Evolutionary conservation across 73 alveolate species (phyloP), one percentile per base, ranked within the genome.

Genomic region (Breviolum minutum): DNA sequence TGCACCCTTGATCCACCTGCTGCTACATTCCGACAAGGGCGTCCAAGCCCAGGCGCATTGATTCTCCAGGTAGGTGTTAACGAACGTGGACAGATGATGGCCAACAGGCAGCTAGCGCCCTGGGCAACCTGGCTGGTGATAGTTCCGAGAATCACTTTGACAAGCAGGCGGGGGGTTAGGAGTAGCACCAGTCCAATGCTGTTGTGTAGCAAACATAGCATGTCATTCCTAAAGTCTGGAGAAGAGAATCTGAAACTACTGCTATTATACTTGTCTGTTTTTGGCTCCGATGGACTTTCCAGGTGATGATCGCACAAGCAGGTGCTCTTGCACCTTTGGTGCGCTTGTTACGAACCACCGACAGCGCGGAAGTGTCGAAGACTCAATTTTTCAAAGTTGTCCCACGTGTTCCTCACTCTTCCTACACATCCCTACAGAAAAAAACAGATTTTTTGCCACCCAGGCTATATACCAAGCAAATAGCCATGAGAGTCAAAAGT

Each of bases 61-160:
- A 29, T 6, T 6, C 54, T 40, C 5, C 69, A 9, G 5, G 70
- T 77, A 27, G 60, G 61, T 60, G 24, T 77, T 17, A 5, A 12
- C 60, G 6, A 40, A 13, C 40, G 29, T 54, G 19, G 74, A 83
- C 61, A 7, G 92, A 40, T 6, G 26, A 0, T 27, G 87, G 20
- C 30, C 30, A 66, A 16, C 77, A 92, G 98, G 98, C 98, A 22
- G 98, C 98, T 22, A 81, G 91, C 12, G 98, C 98, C 16, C 90
- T 92, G 77, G 98, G 98, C 63, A 92, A 92, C 90, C 70, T 92
- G 54, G 98, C 98, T 16, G 98, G 98, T 20, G 98, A 92, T 81
- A 92, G 91, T 80, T 92, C 98, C 5, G 91, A 92, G 73, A 92
- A 92, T 71, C 98, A 92, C 91, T 92, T 92, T 63, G 98, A 73